Base-by-base conservation (phyloP, 176 grass and related monocot species). In the Dendrocalamus sinicus region DNA sequence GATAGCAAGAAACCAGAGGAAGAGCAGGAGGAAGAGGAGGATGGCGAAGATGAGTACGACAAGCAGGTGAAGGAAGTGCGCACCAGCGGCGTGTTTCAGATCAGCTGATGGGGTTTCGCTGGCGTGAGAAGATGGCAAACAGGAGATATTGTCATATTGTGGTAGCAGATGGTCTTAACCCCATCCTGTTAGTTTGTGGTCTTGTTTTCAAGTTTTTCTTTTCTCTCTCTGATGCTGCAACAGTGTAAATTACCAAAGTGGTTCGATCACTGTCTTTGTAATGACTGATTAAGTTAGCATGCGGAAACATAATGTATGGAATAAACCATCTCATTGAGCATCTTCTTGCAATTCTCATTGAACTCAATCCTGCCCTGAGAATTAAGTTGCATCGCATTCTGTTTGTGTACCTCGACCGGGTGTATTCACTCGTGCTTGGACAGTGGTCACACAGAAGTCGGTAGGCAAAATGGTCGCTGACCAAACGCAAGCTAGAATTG, bases 31-130 rank as follows among this genome's bases (percentile, higher is more conserved):
- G 94, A 93, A 26, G 89, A 95, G 26, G 94, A 88, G 3, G 90
- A 88, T 7, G 88, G 75, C 1, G 95, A 95, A 26, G 90, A 98
- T 52, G 95, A 98, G 81, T 94, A 94, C 40, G 79, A 86, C 47
- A 98, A 90, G 71, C 92, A 87, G 57, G 88, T 95, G 64, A 93
- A 91, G 70, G 89, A 93, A 87, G 89, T 95, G 4, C 91, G 85
- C 40, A 88, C 93, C 32, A 94, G 91, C 19, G 93, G 95, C 1
- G 89, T 93, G 79, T 95, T 84, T 71, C 82, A 78, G 1, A 48
- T 88, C 53, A 88, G 72, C 82, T 97, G 73, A 94, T 61, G 9
- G n/a, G 54, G 35, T 45, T 76, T 82, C 52, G 4, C 46, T 48
- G 22, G 47, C 67, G 8, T 57, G 53, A 12, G 74, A 81, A 76